These are phyloP conservation scores for Flammula alnicola DNA, from an alignment of 1,284 basidiomycete species.

Conservation along the genomic window DNA sequence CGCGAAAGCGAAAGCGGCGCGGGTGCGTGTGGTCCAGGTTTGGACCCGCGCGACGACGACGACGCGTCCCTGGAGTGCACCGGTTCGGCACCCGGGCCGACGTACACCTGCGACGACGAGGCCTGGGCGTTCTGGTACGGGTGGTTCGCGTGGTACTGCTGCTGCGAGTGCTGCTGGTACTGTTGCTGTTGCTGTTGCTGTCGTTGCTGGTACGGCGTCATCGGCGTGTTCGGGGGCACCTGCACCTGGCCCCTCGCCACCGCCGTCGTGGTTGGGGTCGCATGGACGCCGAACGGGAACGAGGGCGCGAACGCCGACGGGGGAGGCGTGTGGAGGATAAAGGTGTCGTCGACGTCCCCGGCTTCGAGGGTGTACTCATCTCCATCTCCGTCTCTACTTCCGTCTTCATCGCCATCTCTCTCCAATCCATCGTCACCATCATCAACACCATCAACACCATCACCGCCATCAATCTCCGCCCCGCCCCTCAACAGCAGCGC, in stretches of 20 bases:
- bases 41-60: background rate
- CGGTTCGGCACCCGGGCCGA: constrained; percentile 21
- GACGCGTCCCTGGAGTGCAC: background rate
- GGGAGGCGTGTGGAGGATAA: constrained; percentile 1
- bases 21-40: background rate
- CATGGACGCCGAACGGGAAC: background rate
- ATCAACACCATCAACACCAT: too few relatives aligned
- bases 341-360: constrained; percentile 5
- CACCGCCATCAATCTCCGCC: background rate
- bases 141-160: too few relatives aligned
- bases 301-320: background rate
- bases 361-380: background rate
- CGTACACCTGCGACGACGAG: constrained; percentile 31
- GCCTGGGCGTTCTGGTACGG: background rate
- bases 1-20: background rate
- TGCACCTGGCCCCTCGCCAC: background rate
- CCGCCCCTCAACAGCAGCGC: constrained; percentile 20
- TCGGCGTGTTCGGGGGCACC: background rate
- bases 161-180: too few relatives aligned
- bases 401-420: background rate
- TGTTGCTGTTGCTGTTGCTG: too few relatives aligned
- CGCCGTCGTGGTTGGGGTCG: background rate
- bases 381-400: background rate
- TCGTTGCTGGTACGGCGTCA: background rate
- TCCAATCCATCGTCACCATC: background rate